Evolutionary conservation across 352 stramenopile species (phyloP).

Genomic region (Hyaloperonospora brassicae): DNA sequence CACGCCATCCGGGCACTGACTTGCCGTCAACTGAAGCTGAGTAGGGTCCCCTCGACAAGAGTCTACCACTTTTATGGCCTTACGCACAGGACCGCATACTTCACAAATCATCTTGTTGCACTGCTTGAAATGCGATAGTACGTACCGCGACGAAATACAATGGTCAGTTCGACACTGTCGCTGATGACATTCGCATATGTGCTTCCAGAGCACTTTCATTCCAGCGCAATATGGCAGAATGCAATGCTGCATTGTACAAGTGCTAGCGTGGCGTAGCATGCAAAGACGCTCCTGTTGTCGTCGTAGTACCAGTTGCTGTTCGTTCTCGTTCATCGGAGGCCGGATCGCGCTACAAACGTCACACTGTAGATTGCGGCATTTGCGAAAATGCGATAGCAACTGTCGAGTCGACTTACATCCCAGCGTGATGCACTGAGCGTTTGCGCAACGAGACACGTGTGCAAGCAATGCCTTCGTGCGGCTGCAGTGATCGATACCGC

Average conservation of each 20-base stretch:
- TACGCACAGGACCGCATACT: conserved; percentile 79
- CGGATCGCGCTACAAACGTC: conserved; percentile 84
- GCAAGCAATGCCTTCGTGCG: conserved; percentile 72
- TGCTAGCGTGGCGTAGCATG: conserved; percentile 83
- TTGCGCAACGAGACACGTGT: conserved; percentile 77
- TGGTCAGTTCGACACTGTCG: conserved; percentile 81
- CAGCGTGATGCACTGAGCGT: conserved; percentile 80
- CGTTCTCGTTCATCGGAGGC: conserved; percentile 81
- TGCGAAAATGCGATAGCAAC: conserved; percentile 81
- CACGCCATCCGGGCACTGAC: conserved; percentile 64
- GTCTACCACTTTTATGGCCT: conserved; percentile 85
- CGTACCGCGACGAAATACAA: conserved; percentile 83
- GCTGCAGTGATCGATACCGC: conserved; percentile 71
- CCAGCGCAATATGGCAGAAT: conserved; percentile 76
- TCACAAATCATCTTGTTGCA: conserved; percentile 89
- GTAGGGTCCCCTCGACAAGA: conserved; percentile 65
- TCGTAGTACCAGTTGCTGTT: conserved; percentile 78
- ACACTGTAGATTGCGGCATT: conserved; percentile 81
- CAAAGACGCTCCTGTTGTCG: conserved; percentile 80
- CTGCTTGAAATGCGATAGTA: conserved; percentile 87
- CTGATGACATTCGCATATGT: conserved; percentile 87
- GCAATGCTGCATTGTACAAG: conserved; percentile 54
- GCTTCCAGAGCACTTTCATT: conserved; percentile 88
- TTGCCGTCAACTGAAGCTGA: conserved; percentile 63
- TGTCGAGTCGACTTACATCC: conserved; percentile 84